A percentile compares a stretch with the other conserved stretches of the same genome.
Evolutionary conservation across 768 basidiomycete species (phyloP).

Genomic region (Sporobolomyces phaffii): DNA sequence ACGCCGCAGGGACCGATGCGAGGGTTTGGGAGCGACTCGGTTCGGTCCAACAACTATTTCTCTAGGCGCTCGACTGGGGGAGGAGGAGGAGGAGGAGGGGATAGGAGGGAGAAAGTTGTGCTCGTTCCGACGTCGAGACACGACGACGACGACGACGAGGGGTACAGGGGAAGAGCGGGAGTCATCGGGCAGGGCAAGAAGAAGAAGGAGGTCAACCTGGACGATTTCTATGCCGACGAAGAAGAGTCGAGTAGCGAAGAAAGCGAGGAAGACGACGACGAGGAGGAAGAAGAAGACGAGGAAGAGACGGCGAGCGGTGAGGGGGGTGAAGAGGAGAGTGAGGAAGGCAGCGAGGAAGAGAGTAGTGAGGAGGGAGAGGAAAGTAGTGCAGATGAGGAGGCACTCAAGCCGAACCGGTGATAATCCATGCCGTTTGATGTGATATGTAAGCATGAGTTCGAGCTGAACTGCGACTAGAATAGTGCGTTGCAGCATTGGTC

Average conservation of each 20-base stretch:
- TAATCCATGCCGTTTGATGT: too few species aligned
- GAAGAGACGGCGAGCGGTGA: conserved; percentile 39
- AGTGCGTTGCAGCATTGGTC: too few species aligned
- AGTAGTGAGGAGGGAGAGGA: conserved; percentile 38
- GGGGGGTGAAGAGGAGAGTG: neutral
- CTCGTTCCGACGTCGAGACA: conserved; percentile 31
- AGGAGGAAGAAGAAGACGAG: conserved; percentile 28
- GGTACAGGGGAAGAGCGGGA: conserved; percentile 13
- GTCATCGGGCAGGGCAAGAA: conserved; percentile 11
- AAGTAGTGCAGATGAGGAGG: neutral
- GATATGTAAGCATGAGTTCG: too few species aligned
- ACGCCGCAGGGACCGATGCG: conserved; percentile 3
- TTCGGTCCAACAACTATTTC: neutral
- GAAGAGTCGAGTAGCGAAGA: conserved; percentile 28
- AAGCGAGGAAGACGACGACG: conserved; percentile 27
- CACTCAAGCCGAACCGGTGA: too few species aligned
- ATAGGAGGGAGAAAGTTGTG: conserved; percentile 33
- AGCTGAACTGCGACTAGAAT: too few species aligned
- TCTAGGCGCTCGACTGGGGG: too few species aligned
- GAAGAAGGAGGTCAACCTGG: conserved; percentile 12
- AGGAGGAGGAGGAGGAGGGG: neutral
- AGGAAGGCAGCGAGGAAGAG: neutral
- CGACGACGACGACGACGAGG: neutral
- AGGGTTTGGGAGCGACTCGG: conserved; percentile 32
- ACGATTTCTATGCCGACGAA: conserved; percentile 38